Evolutionary conservation across 441 rosid species (phyloP).

Genomic region (Dalechampia spathulata): DNA sequence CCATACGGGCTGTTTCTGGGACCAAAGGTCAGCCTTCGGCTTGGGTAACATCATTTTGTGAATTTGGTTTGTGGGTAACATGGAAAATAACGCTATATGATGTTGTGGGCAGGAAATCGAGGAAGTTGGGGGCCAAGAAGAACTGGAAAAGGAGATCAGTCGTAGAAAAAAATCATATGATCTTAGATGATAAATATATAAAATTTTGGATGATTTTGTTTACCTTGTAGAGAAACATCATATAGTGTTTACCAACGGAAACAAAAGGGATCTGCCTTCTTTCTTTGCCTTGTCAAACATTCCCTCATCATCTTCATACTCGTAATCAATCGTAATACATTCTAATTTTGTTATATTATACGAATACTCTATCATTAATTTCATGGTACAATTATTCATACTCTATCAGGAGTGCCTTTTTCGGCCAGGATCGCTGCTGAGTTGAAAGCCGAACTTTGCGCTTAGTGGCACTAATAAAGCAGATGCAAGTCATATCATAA

Average conservation of each 20-base stretch:
- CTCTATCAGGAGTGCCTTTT: too few species aligned
- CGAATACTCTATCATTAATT: too few species aligned
- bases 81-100: neutral
- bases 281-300: neutral
- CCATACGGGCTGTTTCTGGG: slow-evolving; percentile 96
- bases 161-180: slow-evolving; percentile 47
- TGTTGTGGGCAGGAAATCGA: slow-evolving; percentile 84
- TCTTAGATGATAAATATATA: slow-evolving; percentile 1
- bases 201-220: slow-evolving; percentile 5
- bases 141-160: slow-evolving; percentile 64
- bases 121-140: slow-evolving; percentile 78
- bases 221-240: slow-evolving; percentile 7
- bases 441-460: too few species aligned
- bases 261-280: too few species aligned
- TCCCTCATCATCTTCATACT: too few species aligned
- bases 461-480: too few species aligned
- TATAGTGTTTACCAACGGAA: neutral
- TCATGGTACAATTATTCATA: too few species aligned
- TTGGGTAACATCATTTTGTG: neutral
- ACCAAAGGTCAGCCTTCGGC: slow-evolving; percentile 44
- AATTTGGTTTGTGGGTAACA: neutral
- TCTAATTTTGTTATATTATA: too few species aligned
- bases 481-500: too few species aligned
- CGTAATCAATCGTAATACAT: too few species aligned
- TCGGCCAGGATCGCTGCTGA: too few species aligned